phyloP scores from a whole-genome alignment of 306 rosid species.

The Abrus precatorius region DNA sequence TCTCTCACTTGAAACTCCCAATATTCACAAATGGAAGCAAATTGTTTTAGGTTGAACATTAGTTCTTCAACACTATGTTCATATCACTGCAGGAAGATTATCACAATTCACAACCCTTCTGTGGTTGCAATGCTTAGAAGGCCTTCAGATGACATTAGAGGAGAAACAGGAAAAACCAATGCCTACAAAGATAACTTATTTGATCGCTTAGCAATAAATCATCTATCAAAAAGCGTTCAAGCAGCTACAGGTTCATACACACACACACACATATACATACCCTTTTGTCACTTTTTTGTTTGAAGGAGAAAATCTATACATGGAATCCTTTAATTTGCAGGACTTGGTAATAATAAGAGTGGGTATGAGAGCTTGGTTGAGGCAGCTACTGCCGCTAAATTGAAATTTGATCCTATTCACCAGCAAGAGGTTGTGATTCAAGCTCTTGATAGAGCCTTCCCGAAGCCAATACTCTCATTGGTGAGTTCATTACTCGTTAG shows the following conservation, averaged over 20 bases:
- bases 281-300: not conserved
- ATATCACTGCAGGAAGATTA: conserved; percentile 38
- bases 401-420: conserved; percentile 56
- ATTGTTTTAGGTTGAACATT: conserved; percentile 45
- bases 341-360: conserved; percentile 67
- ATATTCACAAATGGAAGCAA: conserved; percentile 66
- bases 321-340: conserved; percentile 48
- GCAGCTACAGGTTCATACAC: conserved; percentile 74
- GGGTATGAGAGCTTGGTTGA: conserved; percentile 86
- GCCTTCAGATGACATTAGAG: conserved; percentile 46
- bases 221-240: conserved; percentile 79
- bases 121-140: conserved; percentile 62
- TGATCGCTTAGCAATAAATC: conserved; percentile 73
- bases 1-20: conserved; percentile 36
- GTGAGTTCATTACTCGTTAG: conserved; percentile 52
- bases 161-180: conserved; percentile 50
- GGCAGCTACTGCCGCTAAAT: conserved; percentile 67
- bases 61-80: conserved; percentile 48
- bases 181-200: conserved; percentile 73
- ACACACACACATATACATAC: not conserved
- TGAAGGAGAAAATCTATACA: not conserved
- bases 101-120: conserved; percentile 33
- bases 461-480: conserved; percentile 68
- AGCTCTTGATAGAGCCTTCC: conserved; percentile 76
- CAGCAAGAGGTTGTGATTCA: conserved; percentile 66